Evolutionary conservation across 495 filamentous ascomycete species (phyloP).

Genomic region (Aspergillus sparsus): DNA sequence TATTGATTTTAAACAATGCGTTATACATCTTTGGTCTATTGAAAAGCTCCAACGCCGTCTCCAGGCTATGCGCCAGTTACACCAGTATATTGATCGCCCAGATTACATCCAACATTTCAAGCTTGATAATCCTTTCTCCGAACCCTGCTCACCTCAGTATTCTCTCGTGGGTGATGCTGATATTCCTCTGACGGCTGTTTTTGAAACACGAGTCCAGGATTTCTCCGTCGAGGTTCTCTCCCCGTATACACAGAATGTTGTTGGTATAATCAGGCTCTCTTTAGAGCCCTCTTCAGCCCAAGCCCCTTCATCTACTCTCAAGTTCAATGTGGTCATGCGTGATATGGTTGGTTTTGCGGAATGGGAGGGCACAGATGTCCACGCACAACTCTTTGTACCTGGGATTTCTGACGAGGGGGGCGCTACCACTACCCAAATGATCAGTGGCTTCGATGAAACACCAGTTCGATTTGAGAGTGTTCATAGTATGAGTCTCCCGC

Average conservation of each 20-base stretch:
- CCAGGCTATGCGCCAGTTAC: constrained; percentile 90
- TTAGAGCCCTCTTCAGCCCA: constrained; percentile 93
- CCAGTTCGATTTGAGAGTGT: constrained; percentile 94
- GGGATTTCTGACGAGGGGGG: constrained; percentile 91
- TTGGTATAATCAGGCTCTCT: constrained; percentile 87
- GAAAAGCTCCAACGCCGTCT: constrained; percentile 88
- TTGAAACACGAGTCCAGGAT: constrained; percentile 92
- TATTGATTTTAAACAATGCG: constrained; percentile 83
- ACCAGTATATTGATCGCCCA: constrained; percentile 92
- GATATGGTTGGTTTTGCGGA: constrained; percentile 96
- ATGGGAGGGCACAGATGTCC: constrained; percentile 91
- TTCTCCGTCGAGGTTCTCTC: constrained; percentile 87
- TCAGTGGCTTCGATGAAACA: constrained; percentile 92
- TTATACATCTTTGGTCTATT: constrained; percentile 92
- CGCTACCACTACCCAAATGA: constrained; percentile 91
- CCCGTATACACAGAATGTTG: constrained; percentile 84
- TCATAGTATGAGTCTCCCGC: constrained; percentile 97
- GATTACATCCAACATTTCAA: constrained; percentile 77
- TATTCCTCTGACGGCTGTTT: constrained; percentile 89
- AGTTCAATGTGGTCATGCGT: constrained; percentile 99
- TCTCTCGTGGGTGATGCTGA: constrained; percentile 93
- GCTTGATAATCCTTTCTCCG: constrained; percentile 75
- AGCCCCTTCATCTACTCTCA: constrained; percentile 87
- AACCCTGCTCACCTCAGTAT: constrained; percentile 85
- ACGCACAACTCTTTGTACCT: constrained; percentile 93